Evolutionary conservation across 2,329 filamentous ascomycete species (phyloP).

Genomic region (Penicillium sp.): DNA sequence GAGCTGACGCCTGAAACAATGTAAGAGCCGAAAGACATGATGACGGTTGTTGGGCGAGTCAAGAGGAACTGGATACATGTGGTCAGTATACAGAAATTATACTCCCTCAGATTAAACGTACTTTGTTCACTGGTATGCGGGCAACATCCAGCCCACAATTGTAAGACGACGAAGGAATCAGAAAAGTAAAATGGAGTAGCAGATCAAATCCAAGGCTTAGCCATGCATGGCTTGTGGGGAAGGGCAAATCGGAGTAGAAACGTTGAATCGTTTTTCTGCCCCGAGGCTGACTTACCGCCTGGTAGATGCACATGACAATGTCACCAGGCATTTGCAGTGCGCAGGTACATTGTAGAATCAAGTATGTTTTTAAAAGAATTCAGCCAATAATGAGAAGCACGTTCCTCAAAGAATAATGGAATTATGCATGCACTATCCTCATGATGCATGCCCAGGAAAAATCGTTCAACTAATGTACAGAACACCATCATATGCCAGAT

Average conservation of each 20-base stretch:
- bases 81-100: conserved; percentile 1
- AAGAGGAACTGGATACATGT: conserved; percentile 1
- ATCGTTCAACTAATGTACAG: conserved; percentile 37
- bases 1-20: conserved; percentile 59
- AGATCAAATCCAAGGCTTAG: conserved; percentile 3
- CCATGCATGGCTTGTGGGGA: conserved; percentile 10
- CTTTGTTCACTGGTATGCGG: not conserved
- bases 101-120: not conserved
- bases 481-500: conserved; percentile 29
- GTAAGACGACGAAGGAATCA: not conserved
- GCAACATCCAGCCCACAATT: conserved; percentile 1
- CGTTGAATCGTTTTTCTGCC: conserved; percentile 21
- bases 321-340: conserved; percentile 7
- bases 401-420: conserved; percentile 5
- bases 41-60: conserved; percentile 25
- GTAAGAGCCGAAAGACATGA: conserved; percentile 62
- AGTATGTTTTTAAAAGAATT: not conserved
- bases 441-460: conserved; percentile 8
- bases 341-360: not conserved
- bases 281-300: conserved; percentile 25
- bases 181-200: not conserved
- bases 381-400: not conserved
- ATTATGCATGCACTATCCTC: conserved; percentile 15
- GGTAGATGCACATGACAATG: conserved; percentile 19
- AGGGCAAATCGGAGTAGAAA: conserved; percentile 14